These are phyloP conservation scores for Exophiala sp. DNA, from an alignment of 2,329 filamentous ascomycete species.

Conservation along the genomic window DNA sequence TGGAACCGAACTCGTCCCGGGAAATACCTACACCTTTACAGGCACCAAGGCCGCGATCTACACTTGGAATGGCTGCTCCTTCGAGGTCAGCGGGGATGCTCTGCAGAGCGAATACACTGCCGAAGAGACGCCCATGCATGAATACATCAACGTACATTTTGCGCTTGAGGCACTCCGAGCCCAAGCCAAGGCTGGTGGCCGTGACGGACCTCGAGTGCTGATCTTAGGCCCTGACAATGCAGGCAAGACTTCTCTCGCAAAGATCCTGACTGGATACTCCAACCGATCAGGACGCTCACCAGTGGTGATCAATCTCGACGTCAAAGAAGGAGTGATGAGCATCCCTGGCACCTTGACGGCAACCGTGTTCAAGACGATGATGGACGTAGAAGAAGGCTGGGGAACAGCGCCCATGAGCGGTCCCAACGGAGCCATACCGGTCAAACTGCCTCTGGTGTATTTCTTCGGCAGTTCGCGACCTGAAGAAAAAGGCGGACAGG, in stretches of 20 bases:
- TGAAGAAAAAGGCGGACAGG: constrained; percentile 59
- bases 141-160: constrained; percentile 81
- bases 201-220: constrained; percentile 71
- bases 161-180: constrained; percentile 69
- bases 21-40: constrained; percentile 72
- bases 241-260: constrained; percentile 77
- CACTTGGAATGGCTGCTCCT: constrained; percentile 82
- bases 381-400: constrained; percentile 86
- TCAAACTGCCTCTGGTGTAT: constrained; percentile 87
- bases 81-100: constrained; percentile 65
- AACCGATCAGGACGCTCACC: constrained; percentile 68
- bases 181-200: constrained; percentile 47
- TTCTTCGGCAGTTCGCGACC: constrained; percentile 64
- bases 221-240: constrained; percentile 70
- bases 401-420: constrained; percentile 87
- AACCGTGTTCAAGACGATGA: constrained; percentile 75
- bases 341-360: constrained; percentile 78
- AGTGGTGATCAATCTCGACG: constrained; percentile 77
- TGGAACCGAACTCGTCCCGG: constrained; percentile 82
- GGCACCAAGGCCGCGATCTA: constrained; percentile 81
- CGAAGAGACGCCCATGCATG: constrained; percentile 73
- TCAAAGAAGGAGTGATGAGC: constrained; percentile 69
- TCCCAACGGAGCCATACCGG: constrained; percentile 69
- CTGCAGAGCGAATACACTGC: constrained; percentile 62
- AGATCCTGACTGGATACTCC: constrained; percentile 73